Conservation (phyloP, 345 rosid genomes). For the Populus euphratica region DNA sequence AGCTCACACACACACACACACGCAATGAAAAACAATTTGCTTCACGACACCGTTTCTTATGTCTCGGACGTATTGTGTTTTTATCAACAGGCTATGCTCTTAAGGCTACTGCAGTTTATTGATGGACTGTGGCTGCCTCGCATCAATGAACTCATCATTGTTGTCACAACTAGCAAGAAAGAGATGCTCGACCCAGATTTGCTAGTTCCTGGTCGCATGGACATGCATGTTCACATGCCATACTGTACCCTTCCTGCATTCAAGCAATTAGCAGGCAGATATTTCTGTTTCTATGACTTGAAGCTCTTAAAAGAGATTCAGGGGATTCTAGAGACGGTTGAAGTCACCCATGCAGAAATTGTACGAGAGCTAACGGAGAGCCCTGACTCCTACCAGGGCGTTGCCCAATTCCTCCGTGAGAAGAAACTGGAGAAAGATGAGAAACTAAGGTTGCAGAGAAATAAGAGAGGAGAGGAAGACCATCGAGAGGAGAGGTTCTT, state of each 20-base stretch:
- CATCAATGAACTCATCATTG: slow-evolving; percentile 19
- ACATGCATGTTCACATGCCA: slow-evolving; percentile 20
- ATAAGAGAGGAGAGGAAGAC: not conserved
- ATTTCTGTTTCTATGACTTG: not conserved
- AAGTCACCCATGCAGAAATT: not conserved
- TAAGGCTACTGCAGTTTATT: slow-evolving; percentile 12
- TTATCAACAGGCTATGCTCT: slow-evolving; percentile 5
- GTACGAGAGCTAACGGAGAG: not conserved
- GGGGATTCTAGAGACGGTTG: not conserved
- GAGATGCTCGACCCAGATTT: not conserved
- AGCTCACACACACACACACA: too few species aligned
- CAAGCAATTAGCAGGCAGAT: slow-evolving; percentile 21
- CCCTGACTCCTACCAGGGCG: not conserved
- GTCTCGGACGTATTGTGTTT: slow-evolving; percentile 13
- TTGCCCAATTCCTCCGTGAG: not conserved
- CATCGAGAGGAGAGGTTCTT: too few species aligned
- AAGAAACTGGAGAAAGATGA: not conserved
- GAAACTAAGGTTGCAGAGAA: not conserved
- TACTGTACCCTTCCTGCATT: slow-evolving; percentile 22
- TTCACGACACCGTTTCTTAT: too few species aligned
- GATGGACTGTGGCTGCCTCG: slow-evolving; percentile 30
- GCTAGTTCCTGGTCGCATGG: slow-evolving; percentile 27
- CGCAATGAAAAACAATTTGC: too few species aligned
- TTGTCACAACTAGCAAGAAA: slow-evolving; percentile 4
- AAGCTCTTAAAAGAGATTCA: slow-evolving; percentile 6